Evolutionary conservation across 805 yeast species (phyloP), one percentile per base, ranked within the genome.

Genomic region (Lachancea nothofagi): DNA sequence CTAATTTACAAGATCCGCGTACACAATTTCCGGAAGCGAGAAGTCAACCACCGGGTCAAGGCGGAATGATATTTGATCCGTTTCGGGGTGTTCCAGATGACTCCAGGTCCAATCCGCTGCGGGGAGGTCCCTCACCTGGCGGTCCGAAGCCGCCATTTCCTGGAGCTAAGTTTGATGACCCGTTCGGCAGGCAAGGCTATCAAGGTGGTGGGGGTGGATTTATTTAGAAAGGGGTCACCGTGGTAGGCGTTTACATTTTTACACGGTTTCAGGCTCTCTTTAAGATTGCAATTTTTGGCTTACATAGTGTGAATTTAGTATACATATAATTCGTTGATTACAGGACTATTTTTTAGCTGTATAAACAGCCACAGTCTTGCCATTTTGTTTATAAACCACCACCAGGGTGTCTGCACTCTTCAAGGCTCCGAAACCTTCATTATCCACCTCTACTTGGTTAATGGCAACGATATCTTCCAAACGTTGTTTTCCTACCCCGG

Each of bases 41-140:
- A n/a, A n/a, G 22, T 15, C 32, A 34, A 2, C 8, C 27, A 9
- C 42, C 42, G 5, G 46, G 45, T 7, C 42, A 42, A 28, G 61
- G 62, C 18, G 66, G 66, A 1, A 61, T 62, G 65, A 45, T 50
- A 9, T 55, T 57, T 40, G 63, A 61, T 43, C 66, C 66, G 3
- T 44, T 54, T 12, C 46, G 43, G 24, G 39, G 40, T 28, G 42
- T 22, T 5, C 24, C 22, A 21, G 31, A n/a, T 8, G 39, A 33
- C 14, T 29, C 43, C 3, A 25, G 41, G 2, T 29, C 46, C 7
- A 29, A 40, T 33, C 46, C 46, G 2, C 34, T 38, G 14, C 25
- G 39, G 33, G 45, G 44, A 20, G 40, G 40, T 19, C 38, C 43
- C 25, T 15, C 38, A 12, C 17, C 43, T 34, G 40, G 32, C 26